Evolutionary conservation across 2,329 filamentous ascomycete species (phyloP), one percentile per base, ranked within the genome.

Genomic region (Epichloe glyceriae): DNA sequence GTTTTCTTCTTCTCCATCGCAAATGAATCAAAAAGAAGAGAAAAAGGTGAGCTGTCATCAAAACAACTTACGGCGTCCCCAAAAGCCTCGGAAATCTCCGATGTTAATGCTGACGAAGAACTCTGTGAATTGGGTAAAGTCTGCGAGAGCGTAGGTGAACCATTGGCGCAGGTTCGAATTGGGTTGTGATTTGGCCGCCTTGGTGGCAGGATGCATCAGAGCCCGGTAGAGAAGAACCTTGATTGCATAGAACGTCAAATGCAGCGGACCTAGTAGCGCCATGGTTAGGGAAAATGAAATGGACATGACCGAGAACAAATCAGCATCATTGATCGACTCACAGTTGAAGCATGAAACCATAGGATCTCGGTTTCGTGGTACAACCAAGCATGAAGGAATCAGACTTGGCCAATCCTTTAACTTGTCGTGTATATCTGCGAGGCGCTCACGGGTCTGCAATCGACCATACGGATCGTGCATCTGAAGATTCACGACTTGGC

Each of bases 181-280:
- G 0, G 66, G 61, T 1, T 62, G 65, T 0, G 56, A 55, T 34
- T 72, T 72, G 6, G 71, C 65, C 2, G 60, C 62, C 47, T 66
- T 67, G 2, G 68, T 72, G 1, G 70, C 70, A 5, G 72, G 72
- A 14, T 65, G 67, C 69, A 74, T 73, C 1, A 74, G 61, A 0
- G 69, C 70, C 3, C 72, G 64, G 44, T 68, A 70, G 6, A 70
- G 60, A 0, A 74, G 62, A 2, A 67, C 67, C 45, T 72, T 64
- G 3, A 66, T 60, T 26, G 70, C 67, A 35, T 69, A 71, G 47
- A 66, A 73, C 0, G 68, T 62, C 0, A 74, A 58, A 48, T 73
- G 68, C 2, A 74, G 60, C 5, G 70, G 68, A 12, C 64, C 65
- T 57, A 33, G n/a, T 12, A 26, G 12, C 41, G 35, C n/a, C 35